Evolutionary conservation across 257 asterid species (phyloP).

Genomic region (Solanum peruvianum): DNA sequence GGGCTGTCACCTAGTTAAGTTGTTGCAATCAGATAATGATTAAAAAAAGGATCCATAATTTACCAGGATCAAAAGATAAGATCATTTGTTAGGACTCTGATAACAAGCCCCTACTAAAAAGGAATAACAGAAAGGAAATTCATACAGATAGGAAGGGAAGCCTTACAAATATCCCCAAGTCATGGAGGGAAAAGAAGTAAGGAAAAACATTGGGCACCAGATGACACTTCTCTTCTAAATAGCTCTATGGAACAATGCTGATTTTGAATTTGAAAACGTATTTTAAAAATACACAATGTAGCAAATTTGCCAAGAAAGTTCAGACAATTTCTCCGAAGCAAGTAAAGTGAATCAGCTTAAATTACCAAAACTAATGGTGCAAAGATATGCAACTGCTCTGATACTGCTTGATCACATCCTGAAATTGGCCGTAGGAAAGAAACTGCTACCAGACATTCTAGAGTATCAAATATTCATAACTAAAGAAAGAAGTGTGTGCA

Average conservation of each 20-base stretch:
- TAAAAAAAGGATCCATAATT: background rate
- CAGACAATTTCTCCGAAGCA: background rate
- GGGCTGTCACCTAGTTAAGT: background rate
- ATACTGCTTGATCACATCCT: background rate
- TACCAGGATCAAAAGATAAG: background rate
- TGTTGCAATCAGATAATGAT: background rate
- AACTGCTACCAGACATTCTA: background rate
- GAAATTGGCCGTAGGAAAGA: background rate
- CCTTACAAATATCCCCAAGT: background rate
- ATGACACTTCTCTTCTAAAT: background rate
- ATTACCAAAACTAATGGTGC: background rate
- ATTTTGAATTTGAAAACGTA: background rate
- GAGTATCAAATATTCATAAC: background rate
- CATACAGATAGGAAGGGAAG: background rate
- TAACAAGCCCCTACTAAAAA: background rate
- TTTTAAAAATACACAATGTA: background rate
- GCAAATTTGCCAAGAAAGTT: background rate
- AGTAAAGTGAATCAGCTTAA: background rate
- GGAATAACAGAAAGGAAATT: background rate
- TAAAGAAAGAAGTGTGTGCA: background rate
- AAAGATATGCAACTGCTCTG: background rate
- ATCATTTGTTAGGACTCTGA: background rate
- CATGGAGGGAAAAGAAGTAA: background rate
- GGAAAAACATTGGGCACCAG: background rate
- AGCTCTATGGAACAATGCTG: background rate